Conservation (phyloP, 371 early-diverging fungal genomes). For the Fennellomyces sp. region DNA sequence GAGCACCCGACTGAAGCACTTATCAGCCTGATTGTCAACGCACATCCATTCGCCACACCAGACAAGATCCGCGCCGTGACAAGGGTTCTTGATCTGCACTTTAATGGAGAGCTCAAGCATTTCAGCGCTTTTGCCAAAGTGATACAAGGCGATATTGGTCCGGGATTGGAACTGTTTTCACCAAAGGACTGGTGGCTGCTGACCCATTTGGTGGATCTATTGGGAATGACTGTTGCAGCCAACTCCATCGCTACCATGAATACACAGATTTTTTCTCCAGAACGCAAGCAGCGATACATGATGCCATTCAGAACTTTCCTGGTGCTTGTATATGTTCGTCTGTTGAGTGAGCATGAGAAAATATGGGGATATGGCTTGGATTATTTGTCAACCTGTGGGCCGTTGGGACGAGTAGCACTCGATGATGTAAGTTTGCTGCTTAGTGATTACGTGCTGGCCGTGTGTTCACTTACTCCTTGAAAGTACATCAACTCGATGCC, state of each 20-base stretch:
- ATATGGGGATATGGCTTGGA: not conserved
- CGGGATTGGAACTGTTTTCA: not conserved
- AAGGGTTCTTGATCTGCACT: not conserved
- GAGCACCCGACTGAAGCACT: not conserved
- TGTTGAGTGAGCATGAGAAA: not conserved
- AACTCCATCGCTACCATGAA: not conserved
- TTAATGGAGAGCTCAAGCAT: not conserved
- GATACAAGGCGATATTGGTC: not conserved
- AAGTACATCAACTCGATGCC: not conserved
- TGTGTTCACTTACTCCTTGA: no score
- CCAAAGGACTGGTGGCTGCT: not conserved
- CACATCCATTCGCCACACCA: not conserved
- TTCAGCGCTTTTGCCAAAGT: not conserved
- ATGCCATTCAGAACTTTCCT: not conserved
- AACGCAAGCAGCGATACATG: not conserved
- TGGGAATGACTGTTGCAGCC: not conserved
- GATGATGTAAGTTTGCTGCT: not conserved
- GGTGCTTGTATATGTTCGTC: not conserved
- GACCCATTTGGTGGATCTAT: not conserved
- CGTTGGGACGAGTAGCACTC: not conserved
- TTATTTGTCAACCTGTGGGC: not conserved
- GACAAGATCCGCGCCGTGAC: not conserved
- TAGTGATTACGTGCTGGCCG: not conserved
- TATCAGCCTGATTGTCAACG: not conserved
- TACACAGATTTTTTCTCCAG: not conserved